A percentile compares a stretch with the other conserved stretches of the same genome.
phyloP scores from a whole-genome alignment of 2,329 filamentous ascomycete species.

The Cadophora gregata region DNA sequence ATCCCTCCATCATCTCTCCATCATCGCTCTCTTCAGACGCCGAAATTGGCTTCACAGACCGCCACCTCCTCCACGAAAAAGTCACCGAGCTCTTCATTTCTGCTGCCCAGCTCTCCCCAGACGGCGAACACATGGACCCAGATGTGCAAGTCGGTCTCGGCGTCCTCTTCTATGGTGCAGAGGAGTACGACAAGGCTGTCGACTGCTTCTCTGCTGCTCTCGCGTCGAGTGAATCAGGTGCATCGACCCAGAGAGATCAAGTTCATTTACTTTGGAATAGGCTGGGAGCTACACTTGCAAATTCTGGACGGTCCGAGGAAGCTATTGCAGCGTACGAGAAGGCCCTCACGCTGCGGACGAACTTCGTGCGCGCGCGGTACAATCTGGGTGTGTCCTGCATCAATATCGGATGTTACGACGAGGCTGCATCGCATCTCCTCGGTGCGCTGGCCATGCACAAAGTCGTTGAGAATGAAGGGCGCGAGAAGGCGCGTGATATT shows the following conservation, averaged over 20 bases:
- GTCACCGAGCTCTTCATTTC: slow-evolving; percentile 91
- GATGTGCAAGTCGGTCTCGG: slow-evolving; percentile 97
- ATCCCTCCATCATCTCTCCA: slow-evolving; percentile 79
- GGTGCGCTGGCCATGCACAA: slow-evolving; percentile 96
- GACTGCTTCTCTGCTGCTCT: slow-evolving; percentile 97
- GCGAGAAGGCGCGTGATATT: slow-evolving; percentile 83
- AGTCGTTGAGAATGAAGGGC: slow-evolving; percentile 83
- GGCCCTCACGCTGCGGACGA: slow-evolving; percentile 86
- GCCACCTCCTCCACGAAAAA: slow-evolving; percentile 84
- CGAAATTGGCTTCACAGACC: slow-evolving; percentile 95
- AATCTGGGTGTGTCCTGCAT: slow-evolving; percentile 97
- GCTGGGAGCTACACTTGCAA: slow-evolving; percentile 92
- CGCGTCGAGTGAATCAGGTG: slow-evolving; percentile 81
- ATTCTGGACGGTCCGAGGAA: slow-evolving; percentile 91
- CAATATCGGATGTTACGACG: slow-evolving; percentile 93
- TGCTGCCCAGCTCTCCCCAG: slow-evolving; percentile 89
- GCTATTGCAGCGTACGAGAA: slow-evolving; percentile 97
- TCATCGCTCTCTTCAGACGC: slow-evolving; percentile 71
- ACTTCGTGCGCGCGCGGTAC: slow-evolving; percentile 96
- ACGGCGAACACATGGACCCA: slow-evolving; percentile 95
- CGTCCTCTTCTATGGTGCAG: slow-evolving; percentile 95
- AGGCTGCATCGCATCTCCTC: slow-evolving; percentile 91
- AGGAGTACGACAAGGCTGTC: slow-evolving; percentile 98
- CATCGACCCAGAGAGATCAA: slow-evolving; percentile 83
- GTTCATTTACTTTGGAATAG: slow-evolving; percentile 97